Conservation (phyloP, 345 rosid species). For the Viola odorata region DNA sequence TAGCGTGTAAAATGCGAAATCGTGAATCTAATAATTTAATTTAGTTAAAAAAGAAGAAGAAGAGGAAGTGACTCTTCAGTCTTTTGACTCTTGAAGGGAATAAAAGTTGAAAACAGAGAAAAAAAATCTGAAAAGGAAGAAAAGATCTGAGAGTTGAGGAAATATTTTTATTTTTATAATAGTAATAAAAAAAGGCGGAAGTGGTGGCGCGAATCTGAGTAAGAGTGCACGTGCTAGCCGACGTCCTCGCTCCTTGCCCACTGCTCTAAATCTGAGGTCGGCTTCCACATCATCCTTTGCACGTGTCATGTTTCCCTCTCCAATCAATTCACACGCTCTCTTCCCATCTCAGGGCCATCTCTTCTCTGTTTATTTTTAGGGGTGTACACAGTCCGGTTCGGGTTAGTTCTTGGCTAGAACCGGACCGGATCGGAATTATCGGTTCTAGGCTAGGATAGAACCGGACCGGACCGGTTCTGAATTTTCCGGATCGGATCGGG, state of each 20-base stretch:
- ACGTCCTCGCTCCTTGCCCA: constrained; percentile 11
- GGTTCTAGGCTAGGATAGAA: too few relatives aligned
- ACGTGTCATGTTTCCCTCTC: constrained; percentile 5
- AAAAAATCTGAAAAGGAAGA: background rate
- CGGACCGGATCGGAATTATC: too few relatives aligned
- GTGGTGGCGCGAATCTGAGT: constrained; percentile 21
- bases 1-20: too few relatives aligned
- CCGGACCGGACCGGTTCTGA: too few relatives aligned
- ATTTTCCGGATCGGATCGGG: too few relatives aligned
- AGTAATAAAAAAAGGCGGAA: background rate
- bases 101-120: background rate
- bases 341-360: background rate
- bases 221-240: constrained; percentile 17
- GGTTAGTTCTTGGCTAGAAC: too few relatives aligned
- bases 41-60: background rate
- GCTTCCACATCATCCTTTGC: constrained; percentile 9
- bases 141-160: too few relatives aligned
- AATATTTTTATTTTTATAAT: too few relatives aligned
- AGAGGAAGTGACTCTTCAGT: background rate
- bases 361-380: background rate
- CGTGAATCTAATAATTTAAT: too few relatives aligned
- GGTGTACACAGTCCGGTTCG: too few relatives aligned
- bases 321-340: background rate
- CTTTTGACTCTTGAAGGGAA: background rate
- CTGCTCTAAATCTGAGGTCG: constrained; percentile 9